Conservation (phyloP, 169 alveolate species). For the Babesia divergens region DNA sequence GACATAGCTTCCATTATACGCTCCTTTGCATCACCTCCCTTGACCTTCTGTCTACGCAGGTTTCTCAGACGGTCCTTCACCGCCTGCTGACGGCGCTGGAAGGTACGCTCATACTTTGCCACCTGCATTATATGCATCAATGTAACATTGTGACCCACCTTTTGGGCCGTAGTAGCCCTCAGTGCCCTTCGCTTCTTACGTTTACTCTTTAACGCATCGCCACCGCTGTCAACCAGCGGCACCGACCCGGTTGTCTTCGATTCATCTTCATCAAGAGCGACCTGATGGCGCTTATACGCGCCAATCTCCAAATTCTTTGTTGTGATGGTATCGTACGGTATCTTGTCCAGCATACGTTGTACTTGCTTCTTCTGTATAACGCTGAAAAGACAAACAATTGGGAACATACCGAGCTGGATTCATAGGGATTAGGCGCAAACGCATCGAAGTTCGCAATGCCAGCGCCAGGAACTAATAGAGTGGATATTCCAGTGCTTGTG, state of each 20-base stretch:
- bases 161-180: slow-evolving; percentile 33
- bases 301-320: slow-evolving; percentile 85
- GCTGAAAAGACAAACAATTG: not conserved
- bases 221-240: slow-evolving; percentile 18
- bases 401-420: slow-evolving; percentile 60
- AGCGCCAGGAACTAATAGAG: slow-evolving; percentile 92
- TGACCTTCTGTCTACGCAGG: slow-evolving; percentile 18
- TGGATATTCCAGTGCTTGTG: slow-evolving; percentile 81
- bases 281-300: slow-evolving; percentile 34
- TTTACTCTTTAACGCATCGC: slow-evolving; percentile 22
- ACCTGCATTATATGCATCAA: not conserved
- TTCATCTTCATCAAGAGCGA: not conserved
- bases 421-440: slow-evolving; percentile 73
- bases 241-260: not conserved
- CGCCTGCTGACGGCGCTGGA: slow-evolving; percentile 65
- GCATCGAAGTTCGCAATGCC: slow-evolving; percentile 93
- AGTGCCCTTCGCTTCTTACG: slow-evolving; percentile 23
- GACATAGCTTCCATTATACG: slow-evolving; percentile 36
- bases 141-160: slow-evolving; percentile 17
- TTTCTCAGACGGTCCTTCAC: slow-evolving; percentile 42
- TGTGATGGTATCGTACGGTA: slow-evolving; percentile 90
- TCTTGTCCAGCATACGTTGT: slow-evolving; percentile 86
- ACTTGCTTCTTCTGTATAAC: slow-evolving; percentile 85
- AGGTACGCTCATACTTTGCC: slow-evolving; percentile 32
- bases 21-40: slow-evolving; percentile 26